Base-by-base conservation (phyloP, 768 basidiomycete species). In the Rhodotorula kratochvilovae region DNA sequence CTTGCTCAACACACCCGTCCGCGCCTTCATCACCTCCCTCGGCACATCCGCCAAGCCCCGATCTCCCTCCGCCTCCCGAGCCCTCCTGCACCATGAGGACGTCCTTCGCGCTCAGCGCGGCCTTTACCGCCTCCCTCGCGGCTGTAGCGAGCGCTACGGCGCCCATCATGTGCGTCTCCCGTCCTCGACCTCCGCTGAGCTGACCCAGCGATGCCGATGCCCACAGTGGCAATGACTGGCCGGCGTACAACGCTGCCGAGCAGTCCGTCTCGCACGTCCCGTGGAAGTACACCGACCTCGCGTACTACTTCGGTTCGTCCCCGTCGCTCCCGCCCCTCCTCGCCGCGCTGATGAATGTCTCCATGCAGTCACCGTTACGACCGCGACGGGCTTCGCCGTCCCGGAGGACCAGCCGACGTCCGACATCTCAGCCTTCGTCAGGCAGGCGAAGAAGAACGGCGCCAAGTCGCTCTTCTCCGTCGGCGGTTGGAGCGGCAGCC, bases 401-500 rank as follows among this genome's bases (percentile, higher is more conserved):
- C n/a, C n/a, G 6, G 57, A 2, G 2, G 68, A 33, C 31, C 68
- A 70, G 31, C 39, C 65, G 1, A 25, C n/a, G 3, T 11, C 25
- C 17, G 61, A 70, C 50, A 29, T 73, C 45, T 1, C n/a, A 2
- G 31, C 51, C 25, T 73, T 73, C 54, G 72, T 70, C 31, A 35
- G 33, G 29, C 16, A n/a, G 43, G 68, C 72, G 1, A 63, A 73
- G 53, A 23, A 46, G 5, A 16, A 33, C 15, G 71, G 61, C 11
- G 43, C 51, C 70, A 85, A 85, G 66, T 88, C 90, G 68, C 88
- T 91, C 80, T 84, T 94, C 65, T 91, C 91, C 78, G 82, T 96
- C 58, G 93, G 95, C 48, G 94, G 95, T 23, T 97, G 95, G 95
- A 86, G 86, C 10, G 95, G 92, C 46, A 42, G 46, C 67, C 89